These are phyloP conservation scores for Gremmenia infestans DNA, from an alignment of 2,329 filamentous ascomycete genomes.

Conservation along the genomic window DNA sequence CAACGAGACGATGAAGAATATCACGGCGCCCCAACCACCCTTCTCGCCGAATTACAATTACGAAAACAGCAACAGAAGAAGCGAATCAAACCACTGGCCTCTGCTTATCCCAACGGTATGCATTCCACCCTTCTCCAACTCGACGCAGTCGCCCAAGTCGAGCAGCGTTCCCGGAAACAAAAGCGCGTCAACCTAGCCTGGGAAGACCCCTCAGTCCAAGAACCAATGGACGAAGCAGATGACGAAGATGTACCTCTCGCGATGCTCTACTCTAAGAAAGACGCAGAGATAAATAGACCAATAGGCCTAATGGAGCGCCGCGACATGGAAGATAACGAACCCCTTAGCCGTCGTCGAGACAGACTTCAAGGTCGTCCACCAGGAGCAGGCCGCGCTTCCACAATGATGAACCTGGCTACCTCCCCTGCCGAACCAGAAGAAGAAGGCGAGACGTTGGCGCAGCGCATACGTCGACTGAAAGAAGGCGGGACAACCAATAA, in stretches of 20 bases:
- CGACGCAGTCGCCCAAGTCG: constrained; percentile 82
- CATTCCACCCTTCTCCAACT: constrained; percentile 86
- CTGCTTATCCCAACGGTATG: constrained; percentile 67
- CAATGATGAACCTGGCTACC: constrained; percentile 25
- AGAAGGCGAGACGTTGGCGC: constrained; percentile 62
- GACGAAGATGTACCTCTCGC: constrained; percentile 89
- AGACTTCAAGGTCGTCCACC: constrained; percentile 25
- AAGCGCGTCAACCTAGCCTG: constrained; percentile 84
- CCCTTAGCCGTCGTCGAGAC: constrained; percentile 37
- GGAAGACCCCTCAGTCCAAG: constrained; percentile 61
- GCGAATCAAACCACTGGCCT: constrained; percentile 65
- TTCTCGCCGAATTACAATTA: constrained; percentile 86
- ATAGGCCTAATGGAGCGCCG: constrained; percentile 74
- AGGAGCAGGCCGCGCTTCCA: constrained; percentile 21
- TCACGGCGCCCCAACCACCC: constrained; percentile 75
- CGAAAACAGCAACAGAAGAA: constrained; percentile 84
- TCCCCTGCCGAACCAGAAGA: constrained; percentile 31
- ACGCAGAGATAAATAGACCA: constrained; percentile 53
- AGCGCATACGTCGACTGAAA: constrained; percentile 60
- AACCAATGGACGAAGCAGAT: constrained; percentile 44
- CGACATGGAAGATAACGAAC: constrained; percentile 88
- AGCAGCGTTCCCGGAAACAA: constrained; percentile 67
- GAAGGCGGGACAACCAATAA: constrained; percentile 38
- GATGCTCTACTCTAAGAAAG: constrained; percentile 62
- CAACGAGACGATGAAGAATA: constrained; percentile 44